These are phyloP conservation scores for Zygosaccharomyces sapae DNA, from an alignment of 1,139 yeast species.

Conservation along the genomic window DNA sequence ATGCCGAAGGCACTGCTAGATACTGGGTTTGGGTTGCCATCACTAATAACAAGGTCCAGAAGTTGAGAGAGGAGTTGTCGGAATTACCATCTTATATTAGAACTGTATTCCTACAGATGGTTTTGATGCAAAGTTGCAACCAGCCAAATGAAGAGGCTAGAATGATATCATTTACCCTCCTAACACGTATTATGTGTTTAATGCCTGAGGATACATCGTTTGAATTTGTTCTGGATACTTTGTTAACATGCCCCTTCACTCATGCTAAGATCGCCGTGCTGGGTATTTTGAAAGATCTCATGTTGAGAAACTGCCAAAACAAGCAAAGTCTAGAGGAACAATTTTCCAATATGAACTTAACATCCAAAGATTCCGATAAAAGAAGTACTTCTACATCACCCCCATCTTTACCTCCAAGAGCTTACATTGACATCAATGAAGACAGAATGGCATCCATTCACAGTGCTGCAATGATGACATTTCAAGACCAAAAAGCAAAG, in stretches of 20 bases:
- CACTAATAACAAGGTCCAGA: slow-evolving; percentile 31
- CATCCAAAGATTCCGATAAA: slow-evolving; percentile 2
- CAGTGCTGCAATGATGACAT: slow-evolving; percentile 25
- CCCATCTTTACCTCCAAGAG: slow-evolving; percentile 31
- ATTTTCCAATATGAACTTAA: slow-evolving; percentile 16
- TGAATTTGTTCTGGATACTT: slow-evolving; percentile 59
- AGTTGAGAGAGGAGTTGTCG: slow-evolving; percentile 27
- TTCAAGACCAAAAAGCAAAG: slow-evolving; percentile 14
- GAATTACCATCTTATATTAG: slow-evolving; percentile 35
- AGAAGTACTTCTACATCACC: slow-evolving; percentile 7
- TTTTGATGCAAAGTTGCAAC: slow-evolving; percentile 40
- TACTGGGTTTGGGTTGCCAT: slow-evolving; percentile 44
- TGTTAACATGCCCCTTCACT: slow-evolving; percentile 64
- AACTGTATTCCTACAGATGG: slow-evolving; percentile 43
- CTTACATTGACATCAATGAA: slow-evolving; percentile 26
- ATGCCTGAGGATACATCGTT: slow-evolving; percentile 56
- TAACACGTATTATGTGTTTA: slow-evolving; percentile 53
- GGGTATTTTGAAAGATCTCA: slow-evolving; percentile 63
- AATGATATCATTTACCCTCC: slow-evolving; percentile 42
- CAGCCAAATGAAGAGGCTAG: slow-evolving; percentile 31
- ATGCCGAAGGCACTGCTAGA: slow-evolving; percentile 40
- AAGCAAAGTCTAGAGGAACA: slow-evolving; percentile 11
- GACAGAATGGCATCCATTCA: slow-evolving; percentile 34
- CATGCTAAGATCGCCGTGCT: slow-evolving; percentile 56
- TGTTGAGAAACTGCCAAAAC: slow-evolving; percentile 34